phyloP scores from a whole-genome alignment of 176 grass and related monocot genomes.

The Pontederia crassipes region DNA sequence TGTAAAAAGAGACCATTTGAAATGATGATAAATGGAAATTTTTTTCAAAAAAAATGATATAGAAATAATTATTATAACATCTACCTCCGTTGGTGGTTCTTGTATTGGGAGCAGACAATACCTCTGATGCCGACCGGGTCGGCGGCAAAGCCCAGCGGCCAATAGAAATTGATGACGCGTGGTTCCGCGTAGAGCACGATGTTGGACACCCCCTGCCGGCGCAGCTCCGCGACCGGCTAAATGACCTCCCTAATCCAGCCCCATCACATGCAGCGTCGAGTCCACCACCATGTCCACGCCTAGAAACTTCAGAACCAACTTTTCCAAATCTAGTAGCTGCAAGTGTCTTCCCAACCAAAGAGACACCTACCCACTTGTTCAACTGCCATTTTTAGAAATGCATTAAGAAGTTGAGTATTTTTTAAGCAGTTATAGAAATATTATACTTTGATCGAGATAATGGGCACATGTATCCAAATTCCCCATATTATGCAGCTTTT shows the following conservation, averaged over 20 bases:
- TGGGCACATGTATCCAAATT: not conserved
- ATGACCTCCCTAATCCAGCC: constrained; percentile 74
- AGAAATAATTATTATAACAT: not conserved
- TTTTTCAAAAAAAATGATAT: not conserved
- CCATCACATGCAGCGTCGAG: constrained; percentile 62
- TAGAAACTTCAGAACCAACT: constrained; percentile 11
- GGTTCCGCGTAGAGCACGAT: constrained; percentile 85
- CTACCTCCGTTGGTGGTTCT: constrained; percentile 21
- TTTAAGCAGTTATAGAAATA: not conserved
- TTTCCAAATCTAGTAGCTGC: constrained; percentile 6
- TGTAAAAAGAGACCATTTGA: not conserved
- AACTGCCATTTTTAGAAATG: constrained; percentile 1
- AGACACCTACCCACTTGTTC: constrained; percentile 8
- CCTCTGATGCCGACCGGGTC: constrained; percentile 72
- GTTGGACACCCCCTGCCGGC: constrained; percentile 53
- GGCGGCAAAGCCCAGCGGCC: constrained; percentile 54
- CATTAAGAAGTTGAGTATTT: no score
- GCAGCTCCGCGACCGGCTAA: constrained; percentile 42
- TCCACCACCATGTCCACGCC: constrained; percentile 66
- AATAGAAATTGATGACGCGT: constrained; percentile 60
- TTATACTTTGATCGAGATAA: not conserved
- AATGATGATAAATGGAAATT: not conserved
- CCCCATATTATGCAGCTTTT: not conserved
- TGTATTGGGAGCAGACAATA: constrained; percentile 59
- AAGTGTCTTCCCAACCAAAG: constrained; percentile 2